phyloP scores from a whole-genome alignment of 352 stramenopile species.

The Phytopythium sindhum region DNA sequence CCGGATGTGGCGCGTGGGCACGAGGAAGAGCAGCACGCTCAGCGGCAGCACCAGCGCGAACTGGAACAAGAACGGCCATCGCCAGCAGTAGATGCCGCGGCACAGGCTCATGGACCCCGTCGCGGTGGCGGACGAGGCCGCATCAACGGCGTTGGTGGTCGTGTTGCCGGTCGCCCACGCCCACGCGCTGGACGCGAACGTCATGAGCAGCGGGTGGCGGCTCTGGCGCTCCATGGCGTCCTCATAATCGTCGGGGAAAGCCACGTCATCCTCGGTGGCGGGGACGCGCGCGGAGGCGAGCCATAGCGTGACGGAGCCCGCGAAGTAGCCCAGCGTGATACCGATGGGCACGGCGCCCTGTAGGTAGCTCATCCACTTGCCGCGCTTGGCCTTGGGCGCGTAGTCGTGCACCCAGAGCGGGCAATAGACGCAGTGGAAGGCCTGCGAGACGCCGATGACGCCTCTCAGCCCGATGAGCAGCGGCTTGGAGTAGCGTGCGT shows the following conservation, averaged over 20 bases:
- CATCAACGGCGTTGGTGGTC: too few species aligned
- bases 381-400: constrained; percentile 59
- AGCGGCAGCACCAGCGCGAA: constrained; percentile 70
- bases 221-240: too few species aligned
- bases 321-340: constrained; percentile 79
- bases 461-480: constrained; percentile 72
- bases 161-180: background rate
- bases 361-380: constrained; percentile 84
- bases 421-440: constrained; percentile 83
- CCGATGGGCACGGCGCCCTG: constrained; percentile 70
- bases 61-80: constrained; percentile 83
- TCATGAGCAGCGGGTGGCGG: background rate
- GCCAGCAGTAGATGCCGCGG: constrained; percentile 81
- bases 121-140: background rate
- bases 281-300: constrained; percentile 21
- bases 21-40: constrained; percentile 76
- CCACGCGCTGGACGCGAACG: background rate
- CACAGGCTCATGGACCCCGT: constrained; percentile 52
- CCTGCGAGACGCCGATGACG: constrained; percentile 74
- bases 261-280: constrained; percentile 1
- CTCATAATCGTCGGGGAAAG: too few species aligned
- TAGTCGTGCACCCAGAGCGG: constrained; percentile 88
- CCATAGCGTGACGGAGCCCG: constrained; percentile 74
- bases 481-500: constrained; percentile 63
- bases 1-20: constrained; percentile 64